Conservation (phyloP, 1,284 basidiomycete genomes). For the Tylopilus sp. region DNA sequence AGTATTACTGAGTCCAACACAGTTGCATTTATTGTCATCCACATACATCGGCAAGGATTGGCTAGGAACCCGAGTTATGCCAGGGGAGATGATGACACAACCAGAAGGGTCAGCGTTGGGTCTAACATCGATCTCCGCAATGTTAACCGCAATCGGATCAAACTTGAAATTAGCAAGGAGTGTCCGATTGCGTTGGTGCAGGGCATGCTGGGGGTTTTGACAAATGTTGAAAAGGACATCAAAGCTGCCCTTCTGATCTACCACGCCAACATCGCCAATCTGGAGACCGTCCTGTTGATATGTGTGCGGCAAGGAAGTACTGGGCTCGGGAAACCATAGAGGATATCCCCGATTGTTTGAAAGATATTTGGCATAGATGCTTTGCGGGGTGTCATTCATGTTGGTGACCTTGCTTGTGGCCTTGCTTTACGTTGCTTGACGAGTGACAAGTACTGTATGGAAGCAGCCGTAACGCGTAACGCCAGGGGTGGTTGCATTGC, state of each 20-base stretch:
- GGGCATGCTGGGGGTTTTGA: not conserved
- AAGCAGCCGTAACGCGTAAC: no score
- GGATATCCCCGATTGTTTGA: constrained; percentile 3
- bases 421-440: no score
- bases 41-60: not conserved
- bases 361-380: constrained; percentile 7
- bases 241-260: not conserved
- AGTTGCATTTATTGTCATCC: no score
- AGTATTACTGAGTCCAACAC: not conserved
- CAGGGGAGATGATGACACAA: not conserved
- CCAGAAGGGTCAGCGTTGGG: not conserved
- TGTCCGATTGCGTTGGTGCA: not conserved
- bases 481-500: no score
- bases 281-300: constrained; percentile 1
- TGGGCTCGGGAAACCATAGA: constrained; percentile 5
- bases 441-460: no score
- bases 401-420: no score
- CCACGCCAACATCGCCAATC: constrained; percentile 11
- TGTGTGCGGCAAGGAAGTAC: not conserved
- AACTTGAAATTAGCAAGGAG: not conserved
- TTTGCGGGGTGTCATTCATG: not conserved
- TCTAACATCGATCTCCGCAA: not conserved
- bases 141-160: not conserved
- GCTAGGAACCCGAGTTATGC: not conserved
- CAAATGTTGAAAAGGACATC: constrained; percentile 8